Percentiles rank a stretch among this genome's conserved stretches.
These are phyloP conservation scores for Kluyveromyces lactis DNA, from an alignment of 805 yeast species.

Conservation along the genomic window DNA sequence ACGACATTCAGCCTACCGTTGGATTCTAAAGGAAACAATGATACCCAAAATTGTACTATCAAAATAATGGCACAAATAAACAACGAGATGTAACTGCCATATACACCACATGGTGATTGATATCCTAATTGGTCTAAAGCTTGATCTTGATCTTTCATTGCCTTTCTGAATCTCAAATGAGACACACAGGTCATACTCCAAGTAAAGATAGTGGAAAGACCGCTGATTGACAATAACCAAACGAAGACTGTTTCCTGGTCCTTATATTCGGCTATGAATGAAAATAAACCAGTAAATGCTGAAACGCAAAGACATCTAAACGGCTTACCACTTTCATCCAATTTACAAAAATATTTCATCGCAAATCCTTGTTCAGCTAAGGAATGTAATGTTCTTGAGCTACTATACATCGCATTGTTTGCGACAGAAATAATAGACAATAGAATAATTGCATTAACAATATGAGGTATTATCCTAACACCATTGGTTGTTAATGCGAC, in stretches of 20 bases:
- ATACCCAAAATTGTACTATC: constrained; percentile 65
- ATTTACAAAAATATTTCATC: constrained; percentile 38
- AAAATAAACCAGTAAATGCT: constrained; percentile 42
- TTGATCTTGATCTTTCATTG: constrained; percentile 44
- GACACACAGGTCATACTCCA: constrained; percentile 70
- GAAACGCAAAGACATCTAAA: constrained; percentile 37
- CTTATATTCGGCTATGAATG: constrained; percentile 55
- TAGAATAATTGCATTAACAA: constrained; percentile 52
- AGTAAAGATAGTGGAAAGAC: constrained; percentile 63
- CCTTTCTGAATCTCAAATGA: constrained; percentile 60
- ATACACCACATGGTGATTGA: constrained; percentile 48
- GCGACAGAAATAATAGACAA: constrained; percentile 54
- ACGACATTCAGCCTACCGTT: constrained; percentile 30
- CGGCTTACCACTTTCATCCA: constrained; percentile 49
- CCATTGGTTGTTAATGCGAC: constrained; percentile 44
- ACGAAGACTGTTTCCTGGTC: constrained; percentile 50
- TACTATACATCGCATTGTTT: constrained; percentile 51
- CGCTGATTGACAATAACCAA: constrained; percentile 71
- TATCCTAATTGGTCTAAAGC: constrained; percentile 47
- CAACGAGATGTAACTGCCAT: constrained; percentile 50
- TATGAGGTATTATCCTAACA: constrained; percentile 35
- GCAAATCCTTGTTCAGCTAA: constrained; percentile 45
- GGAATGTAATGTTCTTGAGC: constrained; percentile 50
- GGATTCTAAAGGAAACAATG: constrained; percentile 45
- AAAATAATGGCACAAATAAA: constrained; percentile 44